Evolutionary conservation across 2,329 filamentous ascomycete genomes (phyloP).

Genomic region (Purpureocillium takamizusanense): DNA sequence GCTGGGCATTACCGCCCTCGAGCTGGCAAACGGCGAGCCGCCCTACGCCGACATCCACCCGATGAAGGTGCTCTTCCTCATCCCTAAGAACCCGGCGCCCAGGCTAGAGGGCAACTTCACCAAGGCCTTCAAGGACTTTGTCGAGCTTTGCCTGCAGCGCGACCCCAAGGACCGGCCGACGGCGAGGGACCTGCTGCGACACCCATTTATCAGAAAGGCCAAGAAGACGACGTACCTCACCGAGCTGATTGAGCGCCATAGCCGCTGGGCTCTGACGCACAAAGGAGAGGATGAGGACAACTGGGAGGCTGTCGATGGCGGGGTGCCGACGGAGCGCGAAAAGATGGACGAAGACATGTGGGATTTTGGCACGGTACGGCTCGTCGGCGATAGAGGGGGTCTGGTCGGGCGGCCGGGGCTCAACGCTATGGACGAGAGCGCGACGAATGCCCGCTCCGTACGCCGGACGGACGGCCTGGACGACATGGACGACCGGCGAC

Average conservation of each 20-base stretch:
- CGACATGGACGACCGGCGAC: slow-evolving; percentile 42
- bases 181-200: slow-evolving; percentile 77
- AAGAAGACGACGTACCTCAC: slow-evolving; percentile 97
- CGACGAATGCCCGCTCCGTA: slow-evolving; percentile 64
- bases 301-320: slow-evolving; percentile 45
- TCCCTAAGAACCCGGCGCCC: slow-evolving; percentile 88
- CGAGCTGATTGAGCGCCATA: slow-evolving; percentile 85
- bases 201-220: slow-evolving; percentile 81
- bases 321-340: slow-evolving; percentile 43
- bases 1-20: slow-evolving; percentile 85
- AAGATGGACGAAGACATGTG: slow-evolving; percentile 75
- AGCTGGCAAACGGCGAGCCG: slow-evolving; percentile 84
- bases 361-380: slow-evolving; percentile 94
- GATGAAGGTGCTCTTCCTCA: slow-evolving; percentile 96
- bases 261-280: slow-evolving; percentile 76
- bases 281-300: slow-evolving; percentile 60
- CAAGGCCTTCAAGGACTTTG: slow-evolving; percentile 75
- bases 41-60: slow-evolving; percentile 95
- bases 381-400: slow-evolving; percentile 59
- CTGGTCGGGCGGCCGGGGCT: slow-evolving; percentile 47
- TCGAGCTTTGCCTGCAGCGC: slow-evolving; percentile 74
- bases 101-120: slow-evolving; percentile 73
- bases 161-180: slow-evolving; percentile 84
- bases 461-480: slow-evolving; percentile 37
- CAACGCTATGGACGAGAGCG: slow-evolving; percentile 69